Evolutionary conservation across 2,329 filamentous ascomycete genomes (phyloP), one percentile per base, ranked within the genome.

Genomic region (Fusarium denticulatum): DNA sequence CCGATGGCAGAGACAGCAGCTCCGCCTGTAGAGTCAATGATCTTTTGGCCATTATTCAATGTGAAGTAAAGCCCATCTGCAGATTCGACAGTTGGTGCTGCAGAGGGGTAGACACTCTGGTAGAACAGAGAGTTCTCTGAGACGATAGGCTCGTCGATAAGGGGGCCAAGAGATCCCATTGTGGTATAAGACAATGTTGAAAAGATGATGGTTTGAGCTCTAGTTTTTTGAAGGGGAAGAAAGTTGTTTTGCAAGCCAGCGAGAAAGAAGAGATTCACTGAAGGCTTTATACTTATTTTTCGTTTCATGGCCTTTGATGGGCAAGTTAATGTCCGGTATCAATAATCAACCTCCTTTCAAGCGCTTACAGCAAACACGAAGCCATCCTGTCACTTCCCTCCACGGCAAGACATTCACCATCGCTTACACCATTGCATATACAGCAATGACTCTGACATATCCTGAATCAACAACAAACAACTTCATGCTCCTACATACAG

Each of bases 161-260:
- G 26, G 45, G 45, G 45, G 26, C 45, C 45, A 46, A 46, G 26
- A 28, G 45, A 46, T 46, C 45, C 45, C 45, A 46, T 46, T 28
- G 45, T 11, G 18, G 3, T 46, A 22, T 20, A 46, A 22, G 18
- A 22, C 13, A 46, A n/a, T n/a, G n/a, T n/a, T 13, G 4, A 18
- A 11, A 28, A 5, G 13, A 15, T 46, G 26, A 6, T 22, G 6
- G 4, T 22, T 7, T 28, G 24, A 11, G 20, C 3, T 46, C 13
- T 22, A 10, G 42, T 14, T 34, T 6, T 34, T n/a, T n/a, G n/a
- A n/a, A n/a, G n/a, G n/a, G n/a, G n/a, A n/a, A n/a, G n/a, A n/a
- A n/a, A n/a, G n/a, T n/a, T n/a, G 42, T 14, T 34, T 6, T 34
- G 12, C 8, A 13, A 28, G 5, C 0, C 3, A 14, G 6, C 13